Evolutionary conservation across 768 basidiomycete genomes (phyloP).

Genomic region (Arthromyces matolae): DNA sequence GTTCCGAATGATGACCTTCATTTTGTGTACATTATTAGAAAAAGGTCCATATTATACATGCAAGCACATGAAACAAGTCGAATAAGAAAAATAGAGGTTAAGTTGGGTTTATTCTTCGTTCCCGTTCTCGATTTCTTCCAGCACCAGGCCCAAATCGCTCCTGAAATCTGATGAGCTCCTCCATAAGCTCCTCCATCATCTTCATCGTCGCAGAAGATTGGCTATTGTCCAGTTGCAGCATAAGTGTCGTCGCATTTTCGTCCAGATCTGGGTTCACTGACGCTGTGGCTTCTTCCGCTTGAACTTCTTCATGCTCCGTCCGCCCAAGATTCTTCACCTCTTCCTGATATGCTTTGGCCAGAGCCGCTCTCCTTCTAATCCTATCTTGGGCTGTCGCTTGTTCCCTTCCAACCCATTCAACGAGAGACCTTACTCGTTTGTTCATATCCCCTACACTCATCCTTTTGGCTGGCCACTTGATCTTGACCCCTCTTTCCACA

Average conservation of each 20-base stretch:
- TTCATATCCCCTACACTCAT: conserved; percentile 98
- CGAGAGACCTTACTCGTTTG: conserved; percentile 83
- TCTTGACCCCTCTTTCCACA: conserved; percentile 76
- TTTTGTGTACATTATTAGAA: no score
- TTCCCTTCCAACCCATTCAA: conserved; percentile 92
- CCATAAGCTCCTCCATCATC: conserved; percentile 89
- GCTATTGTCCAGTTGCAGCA: conserved; percentile 11
- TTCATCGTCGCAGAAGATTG: conserved; percentile 55
- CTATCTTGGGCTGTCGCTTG: conserved; percentile 76
- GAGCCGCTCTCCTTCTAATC: conserved; percentile 60
- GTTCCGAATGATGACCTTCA: no score
- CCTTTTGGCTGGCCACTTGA: conserved; percentile 91
- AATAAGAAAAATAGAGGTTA: conserved; percentile 1
- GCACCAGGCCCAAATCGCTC: conserved; percentile 70
- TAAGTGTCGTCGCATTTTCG: not conserved
- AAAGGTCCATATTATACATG: no score
- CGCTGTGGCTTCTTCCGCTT: conserved; percentile 10
- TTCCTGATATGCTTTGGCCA: conserved; percentile 52
- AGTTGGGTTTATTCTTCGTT: conserved; percentile 37
- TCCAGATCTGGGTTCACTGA: not conserved
- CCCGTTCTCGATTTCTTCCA: conserved; percentile 50
- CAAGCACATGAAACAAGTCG: not conserved
- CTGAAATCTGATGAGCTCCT: conserved; percentile 85
- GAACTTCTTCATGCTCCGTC: conserved; percentile 16
- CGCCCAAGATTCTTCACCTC: conserved; percentile 14